Evolutionary conservation across 108 stramenopile genomes (phyloP), one percentile per base, ranked within the genome.

Genomic region (Mayamaea pseudoterrestris): DNA sequence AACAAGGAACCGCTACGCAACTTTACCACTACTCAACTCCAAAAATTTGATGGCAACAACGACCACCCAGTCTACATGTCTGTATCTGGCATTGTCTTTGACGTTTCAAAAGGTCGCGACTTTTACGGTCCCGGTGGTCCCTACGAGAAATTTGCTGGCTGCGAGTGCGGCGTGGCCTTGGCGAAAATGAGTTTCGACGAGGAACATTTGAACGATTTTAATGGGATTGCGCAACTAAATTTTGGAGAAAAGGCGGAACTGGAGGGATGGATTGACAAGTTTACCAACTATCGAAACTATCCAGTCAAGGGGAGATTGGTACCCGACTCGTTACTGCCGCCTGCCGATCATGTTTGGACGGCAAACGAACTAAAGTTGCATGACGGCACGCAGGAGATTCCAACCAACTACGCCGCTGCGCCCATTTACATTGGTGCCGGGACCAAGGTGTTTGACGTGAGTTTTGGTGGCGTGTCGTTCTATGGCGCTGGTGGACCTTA

Each of bases 121-220:
- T 93, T 89, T 57, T 98, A 98, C 53, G 95, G 95, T 17, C 86
- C 88, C 3, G 91, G 61, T 5, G 94, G 93, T 8, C 80, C 85
- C 1, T 97, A 97, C 58, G 85, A 77, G 60, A 29, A 66, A 7
- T 98, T 98, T 64, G 90, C 95, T 5, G 97, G 97, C n/a, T 76
- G 82, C 37, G 97, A 98, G 46, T 91, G 92, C 50, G 89, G 93
- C 8, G 78, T 71, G 13, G 93, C 93, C 6, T 65, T 98, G 46
- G 95, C 97, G 12, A 94, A 83, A 47, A 90, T 93, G 77, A 80
- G 77, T 37, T 92, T 98, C 57, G 93, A 94, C 24, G 70, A 82
- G 7, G 67, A 61, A 6, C 73, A 79, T 17, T 51, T 98, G 27
- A 87, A 91, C 62, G 74, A 87, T 53, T 24, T 90, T 18, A 61